phyloP scores from a whole-genome alignment of 1,284 basidiomycete genomes.

The Cystobasidium pallidum region DNA sequence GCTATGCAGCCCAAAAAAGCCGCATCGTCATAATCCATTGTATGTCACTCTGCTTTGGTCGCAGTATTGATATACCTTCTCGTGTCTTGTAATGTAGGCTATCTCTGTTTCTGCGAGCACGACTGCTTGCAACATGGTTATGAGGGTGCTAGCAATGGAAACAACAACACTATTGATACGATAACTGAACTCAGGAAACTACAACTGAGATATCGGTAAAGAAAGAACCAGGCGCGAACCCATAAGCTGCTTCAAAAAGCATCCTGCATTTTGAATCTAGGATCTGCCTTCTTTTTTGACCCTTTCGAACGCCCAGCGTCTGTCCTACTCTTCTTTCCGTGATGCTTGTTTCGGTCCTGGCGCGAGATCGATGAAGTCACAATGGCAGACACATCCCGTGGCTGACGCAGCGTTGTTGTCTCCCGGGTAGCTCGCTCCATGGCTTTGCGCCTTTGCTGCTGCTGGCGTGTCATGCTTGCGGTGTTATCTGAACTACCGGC shows the following conservation, averaged over 20 bases:
- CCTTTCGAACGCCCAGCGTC: slow-evolving; percentile 52
- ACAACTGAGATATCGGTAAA: not conserved
- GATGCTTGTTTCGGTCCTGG: slow-evolving; percentile 50
- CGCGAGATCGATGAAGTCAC: slow-evolving; percentile 45
- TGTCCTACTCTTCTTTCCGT: slow-evolving; percentile 52
- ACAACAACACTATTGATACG: slow-evolving; percentile 16
- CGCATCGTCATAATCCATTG: too few relatives aligned
- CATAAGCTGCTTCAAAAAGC: not conserved
- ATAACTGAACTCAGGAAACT: not conserved
- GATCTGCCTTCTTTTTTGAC: slow-evolving; percentile 53
- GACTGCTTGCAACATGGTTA: not conserved
- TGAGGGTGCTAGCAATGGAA: not conserved
- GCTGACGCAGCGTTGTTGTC: slow-evolving; percentile 13
- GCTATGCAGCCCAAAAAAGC: too few relatives aligned
- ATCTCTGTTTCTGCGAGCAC: not conserved
- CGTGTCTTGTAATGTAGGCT: not conserved
- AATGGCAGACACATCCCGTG: slow-evolving; percentile 46
- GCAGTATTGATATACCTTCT: not conserved
- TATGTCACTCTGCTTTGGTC: too few relatives aligned
- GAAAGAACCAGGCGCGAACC: not conserved
- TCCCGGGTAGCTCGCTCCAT: slow-evolving; percentile 20
- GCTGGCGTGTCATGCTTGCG: slow-evolving; percentile 28
- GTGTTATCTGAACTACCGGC: too few relatives aligned
- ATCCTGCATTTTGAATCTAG: slow-evolving; percentile 33
- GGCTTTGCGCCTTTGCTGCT: slow-evolving; percentile 32